Evolutionary conservation across 192 early-diverging fungal genomes (phyloP), one percentile per base, ranked within the genome.

Genomic region (Gamsiella multidivaricata): DNA sequence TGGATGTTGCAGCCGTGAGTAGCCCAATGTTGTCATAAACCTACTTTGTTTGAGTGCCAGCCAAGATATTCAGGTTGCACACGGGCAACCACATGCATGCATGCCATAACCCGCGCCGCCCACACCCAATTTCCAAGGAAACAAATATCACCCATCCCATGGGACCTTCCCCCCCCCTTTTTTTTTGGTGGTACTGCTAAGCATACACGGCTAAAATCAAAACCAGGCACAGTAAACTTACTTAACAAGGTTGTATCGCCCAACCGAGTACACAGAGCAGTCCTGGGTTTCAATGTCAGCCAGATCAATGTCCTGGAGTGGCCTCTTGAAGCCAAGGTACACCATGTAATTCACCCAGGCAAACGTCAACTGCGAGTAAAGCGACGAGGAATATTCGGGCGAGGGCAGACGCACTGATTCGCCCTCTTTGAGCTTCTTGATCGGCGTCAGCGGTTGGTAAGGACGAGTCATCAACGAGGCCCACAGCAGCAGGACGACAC

Each of bases 231-330:
- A 2, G 41, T 11, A 55, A 33, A 45, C 74, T 64, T 69, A 78
- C 74, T 61, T 52, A 29, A 69, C 65, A 15, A 51, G 28, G 32
- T 63, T 69, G 61, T 64, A 78, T 3, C 59, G 64, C 25, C 62
- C 63, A 32, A 78, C 63, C 5, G 74, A 69, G 41, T 45, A 36
- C 8, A 28, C 32, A 31, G 65, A 64, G 41, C 68, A 70, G 37
- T 93, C 88, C 4, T 61, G 33, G 15, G 69, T 34, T 46, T 81
- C 70, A 26, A 95, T 78, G 5, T 82, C 69, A 54, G 85, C 86
- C 33, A 95, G 57, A 39, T 95, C 90, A 33, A 80, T 57, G 15
- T 83, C 78, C n/a, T 84, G 82, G 17, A 95, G 82, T n/a, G 82
- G 82, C 31, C 85, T 67, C 47, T 47, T 68, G 31, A 80, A 80